phyloP scores from a whole-genome alignment of 2,329 filamentous ascomycete species.

The Fusarium sororula region DNA sequence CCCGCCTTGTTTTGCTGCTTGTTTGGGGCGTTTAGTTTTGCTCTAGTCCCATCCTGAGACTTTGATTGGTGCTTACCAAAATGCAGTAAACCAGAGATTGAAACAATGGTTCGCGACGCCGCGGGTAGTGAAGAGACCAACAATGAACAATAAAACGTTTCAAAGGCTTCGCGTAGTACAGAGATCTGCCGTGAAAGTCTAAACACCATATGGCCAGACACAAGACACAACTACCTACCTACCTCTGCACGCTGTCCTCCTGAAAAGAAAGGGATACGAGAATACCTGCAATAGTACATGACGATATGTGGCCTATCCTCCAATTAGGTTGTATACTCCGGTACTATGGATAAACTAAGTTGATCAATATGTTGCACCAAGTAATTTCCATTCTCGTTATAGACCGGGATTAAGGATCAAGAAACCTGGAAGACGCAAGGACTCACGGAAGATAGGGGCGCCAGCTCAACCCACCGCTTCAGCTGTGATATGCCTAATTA shows the following conservation, averaged over 20 bases:
- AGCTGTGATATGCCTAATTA: conserved; percentile 7
- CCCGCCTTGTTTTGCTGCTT: conserved; percentile 20
- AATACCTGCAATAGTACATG: conserved; percentile 9
- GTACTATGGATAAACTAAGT: conserved; percentile 26
- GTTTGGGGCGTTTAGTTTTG: conserved; percentile 20
- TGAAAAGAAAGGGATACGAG: conserved; percentile 19
- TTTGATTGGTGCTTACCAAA: conserved; percentile 16
- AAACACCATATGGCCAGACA: neutral
- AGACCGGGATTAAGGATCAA: conserved; percentile 34
- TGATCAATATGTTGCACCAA: conserved; percentile 39
- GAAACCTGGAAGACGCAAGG: conserved; percentile 9
- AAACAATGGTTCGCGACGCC: conserved; percentile 26
- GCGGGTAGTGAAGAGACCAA: neutral
- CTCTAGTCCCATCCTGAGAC: neutral
- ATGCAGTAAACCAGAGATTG: conserved; percentile 1
- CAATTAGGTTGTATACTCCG: conserved; percentile 35
- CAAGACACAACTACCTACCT: neutral
- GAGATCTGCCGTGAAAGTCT: neutral
- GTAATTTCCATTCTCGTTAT: conserved; percentile 37
- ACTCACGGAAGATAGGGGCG: conserved; percentile 34
- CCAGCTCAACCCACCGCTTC: conserved; percentile 25
- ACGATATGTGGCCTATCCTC: conserved; percentile 12
- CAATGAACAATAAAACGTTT: neutral
- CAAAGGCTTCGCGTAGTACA: neutral
- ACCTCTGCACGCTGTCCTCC: neutral